Evolutionary conservation across 306 rosid species (phyloP), one percentile per base, ranked within the genome.

Genomic region (Mimosa pudica): DNA sequence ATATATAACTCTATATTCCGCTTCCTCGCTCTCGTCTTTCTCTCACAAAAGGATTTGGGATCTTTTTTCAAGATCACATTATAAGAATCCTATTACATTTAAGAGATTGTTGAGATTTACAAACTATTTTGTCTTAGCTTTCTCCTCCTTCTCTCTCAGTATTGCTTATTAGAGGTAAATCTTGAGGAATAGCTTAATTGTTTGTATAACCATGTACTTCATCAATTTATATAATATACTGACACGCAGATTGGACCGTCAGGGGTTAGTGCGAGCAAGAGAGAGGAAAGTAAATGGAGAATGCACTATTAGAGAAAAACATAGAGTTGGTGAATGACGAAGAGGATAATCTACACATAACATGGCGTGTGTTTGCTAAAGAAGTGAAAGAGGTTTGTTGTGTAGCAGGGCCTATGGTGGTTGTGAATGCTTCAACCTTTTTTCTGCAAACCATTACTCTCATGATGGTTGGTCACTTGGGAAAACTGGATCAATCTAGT

Each of bases 401-500:
- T 77, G 63, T 88, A 36, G 90, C 92, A 14, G 87, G 70, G 1
- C 94, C 94, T 74, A 82, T 90, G 94, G 76, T 88, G 49, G 66
- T 86, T 46, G 94, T 90, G 8, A 81, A 75, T 67, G 7, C 82
- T 13, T 83, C 92, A 1, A 89, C 84, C 47, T 90, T 64, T 81
- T 74, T 86, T 57, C 79, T 90, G 38, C 94, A 90, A 71, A 79
- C 83, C 2, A 75, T 88, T 11, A 80, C 92, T 10, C 35, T 82
- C 71, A 86, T 71, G 84, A 84, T 88, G 89, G 94, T 90, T n/a
- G 94, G 94, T 62, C 94, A 88, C 74, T 82, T 88, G 55, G 88
- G 94, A 5, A 86, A 81, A 51, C 89, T 90, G 69, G 87, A 89
- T 81, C 90, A 88, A 77, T 88, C 94, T 18, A 88, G 90, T 87